Conservation (phyloP, 208 protist species). For the Perkinsela sp. region DNA sequence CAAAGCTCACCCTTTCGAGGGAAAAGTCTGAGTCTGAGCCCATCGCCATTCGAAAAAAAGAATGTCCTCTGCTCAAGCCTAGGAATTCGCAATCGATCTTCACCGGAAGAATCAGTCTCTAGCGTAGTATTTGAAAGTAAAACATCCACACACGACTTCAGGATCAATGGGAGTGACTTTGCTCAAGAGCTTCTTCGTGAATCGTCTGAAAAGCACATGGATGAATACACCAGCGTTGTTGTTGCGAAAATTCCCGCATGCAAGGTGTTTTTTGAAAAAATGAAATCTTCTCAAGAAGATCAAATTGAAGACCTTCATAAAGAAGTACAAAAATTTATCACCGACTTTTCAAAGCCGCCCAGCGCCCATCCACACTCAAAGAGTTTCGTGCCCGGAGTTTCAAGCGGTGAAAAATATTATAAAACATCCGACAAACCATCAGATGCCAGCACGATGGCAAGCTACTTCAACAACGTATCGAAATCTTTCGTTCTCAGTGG, state of each 20-base stretch:
- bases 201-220: not conserved
- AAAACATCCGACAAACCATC: no score
- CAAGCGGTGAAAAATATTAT: no score
- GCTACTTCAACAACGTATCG: no score
- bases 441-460: no score
- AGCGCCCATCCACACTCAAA: not conserved
- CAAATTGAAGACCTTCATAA: not conserved
- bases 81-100: no score
- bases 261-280: not conserved
- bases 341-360: not conserved
- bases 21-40: no score
- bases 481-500: no score
- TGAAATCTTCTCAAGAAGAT: not conserved
- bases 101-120: no score
- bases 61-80: not conserved
- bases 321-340: not conserved
- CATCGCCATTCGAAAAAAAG: not conserved
- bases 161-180: not conserved
- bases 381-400: not conserved
- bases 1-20: no score
- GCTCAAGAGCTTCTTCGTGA: not conserved
- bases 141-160: not conserved
- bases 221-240: not conserved
- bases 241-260: not conserved
- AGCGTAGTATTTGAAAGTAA: no score